phyloP scores from a whole-genome alignment of 176 grass and related monocot genomes.

The Hordeum vulgare region DNA sequence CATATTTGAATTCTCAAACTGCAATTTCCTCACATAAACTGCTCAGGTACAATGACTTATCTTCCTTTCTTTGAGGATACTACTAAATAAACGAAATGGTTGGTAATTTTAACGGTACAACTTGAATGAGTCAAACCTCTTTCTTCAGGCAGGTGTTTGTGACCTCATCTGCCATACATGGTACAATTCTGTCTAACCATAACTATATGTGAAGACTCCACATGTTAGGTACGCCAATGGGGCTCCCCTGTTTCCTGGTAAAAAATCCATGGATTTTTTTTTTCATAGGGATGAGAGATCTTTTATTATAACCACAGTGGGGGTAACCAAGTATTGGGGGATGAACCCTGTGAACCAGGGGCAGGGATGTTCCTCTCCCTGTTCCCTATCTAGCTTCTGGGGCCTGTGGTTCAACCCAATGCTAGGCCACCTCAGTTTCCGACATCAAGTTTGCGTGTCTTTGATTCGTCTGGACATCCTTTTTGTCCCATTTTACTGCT shows the following conservation, averaged over 20 bases:
- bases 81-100: no score
- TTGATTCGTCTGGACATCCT: background rate
- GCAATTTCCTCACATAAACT: constrained; percentile 1
- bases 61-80: background rate
- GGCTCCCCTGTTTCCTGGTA: background rate
- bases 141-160: background rate
- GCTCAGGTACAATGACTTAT: background rate
- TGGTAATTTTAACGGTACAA: background rate
- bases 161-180: background rate
- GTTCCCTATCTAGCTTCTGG: no score
- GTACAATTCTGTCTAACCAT: background rate
- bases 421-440: background rate
- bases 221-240: constrained; percentile 4
- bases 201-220: background rate
- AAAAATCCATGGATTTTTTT: no score
- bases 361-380: no score
- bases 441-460: background rate
- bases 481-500: background rate
- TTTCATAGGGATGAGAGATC: background rate
- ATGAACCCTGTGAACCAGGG: no score
- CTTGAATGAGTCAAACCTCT: background rate
- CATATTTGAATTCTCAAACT: background rate
- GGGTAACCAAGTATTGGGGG: background rate
- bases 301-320: background rate
- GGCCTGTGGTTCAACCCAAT: background rate